Evolutionary conservation across 176 grass and related monocot species (phyloP).

Genomic region (Hsuehochloa calcarea): DNA sequence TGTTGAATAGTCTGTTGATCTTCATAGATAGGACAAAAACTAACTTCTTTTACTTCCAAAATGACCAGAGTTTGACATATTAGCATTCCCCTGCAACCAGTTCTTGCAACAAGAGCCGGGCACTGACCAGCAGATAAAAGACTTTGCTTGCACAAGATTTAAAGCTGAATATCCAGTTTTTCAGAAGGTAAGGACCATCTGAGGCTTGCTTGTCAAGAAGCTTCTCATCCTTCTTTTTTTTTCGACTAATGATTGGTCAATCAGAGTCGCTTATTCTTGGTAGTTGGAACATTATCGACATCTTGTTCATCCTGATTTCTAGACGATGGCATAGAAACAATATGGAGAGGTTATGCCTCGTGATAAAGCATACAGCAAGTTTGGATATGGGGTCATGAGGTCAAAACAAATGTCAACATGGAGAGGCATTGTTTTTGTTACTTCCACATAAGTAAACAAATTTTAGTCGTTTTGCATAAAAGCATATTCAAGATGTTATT

Average conservation of each 20-base stretch:
- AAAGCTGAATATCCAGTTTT: conserved; percentile 96
- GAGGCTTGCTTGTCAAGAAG: background rate
- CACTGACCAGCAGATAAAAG: conserved; percentile 57
- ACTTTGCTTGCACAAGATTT: conserved; percentile 88
- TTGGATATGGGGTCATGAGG: background rate
- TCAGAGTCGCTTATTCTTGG: background rate
- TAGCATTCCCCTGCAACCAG: conserved; percentile 98
- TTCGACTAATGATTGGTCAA: background rate
- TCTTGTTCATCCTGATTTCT: background rate
- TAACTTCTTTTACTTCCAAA: conserved; percentile 14
- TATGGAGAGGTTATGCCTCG: background rate
- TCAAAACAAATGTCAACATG: background rate
- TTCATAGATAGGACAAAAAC: conserved; percentile 15
- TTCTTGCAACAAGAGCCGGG: conserved; percentile 84
- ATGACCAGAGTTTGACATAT: conserved; percentile 83
- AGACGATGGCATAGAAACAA: background rate
- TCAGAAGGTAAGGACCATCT: conserved; percentile 66
- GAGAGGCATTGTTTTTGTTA: background rate
- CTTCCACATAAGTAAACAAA: background rate
- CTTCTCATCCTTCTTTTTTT: background rate
- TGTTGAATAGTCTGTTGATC: background rate
- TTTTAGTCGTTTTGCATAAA: background rate
- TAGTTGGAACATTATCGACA: background rate
- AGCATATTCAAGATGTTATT: background rate
- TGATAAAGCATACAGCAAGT: background rate